Evolutionary conservation across 768 basidiomycete genomes (phyloP).

Genomic region (Collybia sordida): DNA sequence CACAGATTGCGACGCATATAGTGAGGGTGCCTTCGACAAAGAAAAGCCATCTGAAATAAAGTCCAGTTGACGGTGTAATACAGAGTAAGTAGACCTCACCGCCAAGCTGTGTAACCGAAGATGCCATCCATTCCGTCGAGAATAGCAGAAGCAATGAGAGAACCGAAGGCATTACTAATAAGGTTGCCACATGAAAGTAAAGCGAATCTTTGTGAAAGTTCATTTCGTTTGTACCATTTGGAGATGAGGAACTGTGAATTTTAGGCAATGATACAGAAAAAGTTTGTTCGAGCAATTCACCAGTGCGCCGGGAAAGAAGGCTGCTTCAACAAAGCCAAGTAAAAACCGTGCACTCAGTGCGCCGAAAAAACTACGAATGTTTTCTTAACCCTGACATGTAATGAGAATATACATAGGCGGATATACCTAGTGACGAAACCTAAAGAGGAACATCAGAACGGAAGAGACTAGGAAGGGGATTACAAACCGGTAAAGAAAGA

Average conservation of each 20-base stretch:
- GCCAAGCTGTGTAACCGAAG: slow-evolving; percentile 77
- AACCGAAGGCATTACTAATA: slow-evolving; percentile 84
- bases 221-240: slow-evolving; percentile 77
- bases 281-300: slow-evolving; percentile 19
- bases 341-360: slow-evolving; percentile 76
- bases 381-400: no score
- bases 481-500: slow-evolving; percentile 51
- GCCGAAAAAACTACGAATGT: slow-evolving; percentile 52
- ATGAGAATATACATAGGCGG: background rate
- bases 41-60: slow-evolving; percentile 65
- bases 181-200: slow-evolving; percentile 74
- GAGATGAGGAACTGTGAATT: slow-evolving; percentile 53
- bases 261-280: background rate
- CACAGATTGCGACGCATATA: slow-evolving; percentile 49
- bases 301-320: slow-evolving; percentile 68
- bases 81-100: slow-evolving; percentile 38
- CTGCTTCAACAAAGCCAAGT: slow-evolving; percentile 69
- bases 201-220: slow-evolving; percentile 74
- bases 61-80: background rate
- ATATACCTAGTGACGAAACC: slow-evolving; percentile 41
- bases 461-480: background rate
- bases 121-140: slow-evolving; percentile 74
- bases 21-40: slow-evolving; percentile 71
- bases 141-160: slow-evolving; percentile 79
- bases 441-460: slow-evolving; percentile 13